These are phyloP conservation scores for Gnomoniopsis sp. DNA, from an alignment of 2,329 filamentous ascomycete species.

Conservation along the genomic window DNA sequence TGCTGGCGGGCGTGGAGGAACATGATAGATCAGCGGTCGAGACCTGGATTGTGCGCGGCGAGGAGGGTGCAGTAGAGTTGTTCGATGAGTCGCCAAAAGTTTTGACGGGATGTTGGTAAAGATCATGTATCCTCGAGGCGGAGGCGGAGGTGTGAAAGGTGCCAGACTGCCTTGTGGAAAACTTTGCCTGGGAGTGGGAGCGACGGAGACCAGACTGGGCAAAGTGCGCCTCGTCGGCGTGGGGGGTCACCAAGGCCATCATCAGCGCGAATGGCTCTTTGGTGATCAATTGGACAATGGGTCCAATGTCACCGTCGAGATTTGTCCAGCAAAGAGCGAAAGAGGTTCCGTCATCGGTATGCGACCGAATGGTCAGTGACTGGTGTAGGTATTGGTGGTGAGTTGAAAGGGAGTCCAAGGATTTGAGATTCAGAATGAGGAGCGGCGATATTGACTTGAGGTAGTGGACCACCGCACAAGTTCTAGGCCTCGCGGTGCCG, in stretches of 20 bases:
- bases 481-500: neutral
- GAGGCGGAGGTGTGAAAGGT: conserved; percentile 44
- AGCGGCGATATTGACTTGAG: neutral
- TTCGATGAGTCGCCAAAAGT: conserved; percentile 46
- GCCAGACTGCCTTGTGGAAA: conserved; percentile 38
- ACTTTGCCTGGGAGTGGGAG: conserved; percentile 59
- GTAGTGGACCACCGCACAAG: neutral
- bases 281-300: conserved; percentile 21
- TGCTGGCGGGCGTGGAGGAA: conserved; percentile 61
- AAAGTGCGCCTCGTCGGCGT: conserved; percentile 58
- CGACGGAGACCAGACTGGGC: conserved; percentile 51
- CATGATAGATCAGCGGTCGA: conserved; percentile 56
- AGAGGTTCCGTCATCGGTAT: conserved; percentile 23
- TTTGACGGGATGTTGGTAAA: conserved; percentile 41
- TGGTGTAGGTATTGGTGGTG: neutral
- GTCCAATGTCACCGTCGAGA: conserved; percentile 28
- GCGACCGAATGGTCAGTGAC: conserved; percentile 8
- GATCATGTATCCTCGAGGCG: conserved; percentile 42
- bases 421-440: neutral
- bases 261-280: conserved; percentile 19
- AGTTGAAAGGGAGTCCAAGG: neutral
- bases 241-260: conserved; percentile 56
- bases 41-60: conserved; percentile 47
- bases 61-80: conserved; percentile 53
- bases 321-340: conserved; percentile 6